Base-by-base conservation (phyloP, 1,284 basidiomycete species). In the Irpex sp. region DNA sequence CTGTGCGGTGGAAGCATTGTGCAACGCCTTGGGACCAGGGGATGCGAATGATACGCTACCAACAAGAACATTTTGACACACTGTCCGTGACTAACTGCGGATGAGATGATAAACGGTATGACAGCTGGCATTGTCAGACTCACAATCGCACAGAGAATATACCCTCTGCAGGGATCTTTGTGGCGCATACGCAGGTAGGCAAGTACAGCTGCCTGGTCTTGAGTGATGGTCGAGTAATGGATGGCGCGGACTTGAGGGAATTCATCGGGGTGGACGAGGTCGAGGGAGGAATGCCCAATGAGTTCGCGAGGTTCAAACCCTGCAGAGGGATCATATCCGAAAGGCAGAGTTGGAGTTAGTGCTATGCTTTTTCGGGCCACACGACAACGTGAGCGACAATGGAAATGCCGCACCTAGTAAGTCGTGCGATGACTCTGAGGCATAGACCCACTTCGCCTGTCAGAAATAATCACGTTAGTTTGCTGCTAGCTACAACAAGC, bases 221-320 rank as follows among this genome's bases (percentile, higher is more conserved):
- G 82, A 43, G 79, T 77, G 66, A 91, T 89, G 2, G 88, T 91
- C 56, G 89, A 87, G 67, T 88, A 88, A 71, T 92, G 89, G 43
- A 91, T 76, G 64, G 81, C 78, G 68, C 83, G 82, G 19, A 88
- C 82, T 37, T 83, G 80, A 15, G 81, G 72, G 65, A 86, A 86
- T 70, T 92, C 90, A 47, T 92, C 89, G 4, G 89, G 89, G 70
- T 92, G 89, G 21, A 90, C 87, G 64, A 92, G 84, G 62, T 88
- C 83, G 39, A 90, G 78, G 2, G 86, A 87, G 1, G 88, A 82
- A 19, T 77, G 79, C 1, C 87, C 86, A 60, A 89, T 79, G 63
- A 91, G 79, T 68, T 92, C 90, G 61, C 79, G 75, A 2, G 87
- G 85, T 65, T 91, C 89, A 68, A 81, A 92, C 11, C 36, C 36